phyloP scores from a whole-genome alignment of 768 basidiomycete species.

The Russula compacta region DNA sequence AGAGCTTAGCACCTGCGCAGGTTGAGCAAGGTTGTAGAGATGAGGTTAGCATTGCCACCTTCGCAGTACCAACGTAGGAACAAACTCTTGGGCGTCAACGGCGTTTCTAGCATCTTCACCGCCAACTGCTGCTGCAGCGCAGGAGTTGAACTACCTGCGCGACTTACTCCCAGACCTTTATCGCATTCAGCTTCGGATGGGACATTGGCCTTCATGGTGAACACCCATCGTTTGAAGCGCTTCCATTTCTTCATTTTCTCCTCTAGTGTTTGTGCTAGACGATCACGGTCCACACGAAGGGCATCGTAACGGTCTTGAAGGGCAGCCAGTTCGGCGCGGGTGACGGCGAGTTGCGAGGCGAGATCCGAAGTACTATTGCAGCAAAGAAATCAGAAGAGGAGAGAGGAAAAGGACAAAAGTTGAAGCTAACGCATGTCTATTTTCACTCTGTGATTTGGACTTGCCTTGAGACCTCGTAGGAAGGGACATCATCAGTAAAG shows the following conservation, averaged over 20 bases:
- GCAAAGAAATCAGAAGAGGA: background rate
- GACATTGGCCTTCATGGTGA: background rate
- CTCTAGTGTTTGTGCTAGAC: background rate
- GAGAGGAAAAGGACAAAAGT: background rate
- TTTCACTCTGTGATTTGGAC: background rate
- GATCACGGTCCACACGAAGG: conserved; percentile 7
- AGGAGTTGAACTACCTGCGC: background rate
- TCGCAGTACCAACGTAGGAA: background rate
- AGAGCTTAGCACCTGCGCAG: background rate
- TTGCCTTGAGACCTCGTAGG: background rate
- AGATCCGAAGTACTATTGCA: background rate
- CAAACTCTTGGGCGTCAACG: conserved; percentile 5
- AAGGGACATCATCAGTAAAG: background rate
- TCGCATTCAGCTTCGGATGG: background rate
- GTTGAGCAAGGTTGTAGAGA: background rate
- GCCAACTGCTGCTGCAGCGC: background rate
- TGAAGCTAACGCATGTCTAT: background rate
- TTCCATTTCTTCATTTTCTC: conserved; percentile 8
- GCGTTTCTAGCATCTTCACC: conserved; percentile 9
- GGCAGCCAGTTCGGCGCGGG: conserved; percentile 4
- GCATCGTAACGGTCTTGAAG: conserved; percentile 11
- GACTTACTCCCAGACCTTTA: background rate
- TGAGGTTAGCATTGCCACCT: background rate
- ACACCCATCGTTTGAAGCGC: conserved; percentile 11
- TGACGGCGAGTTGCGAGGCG: background rate